Conservation (phyloP, 2,329 filamentous ascomycete genomes). For the Talaromyces sp. region DNA sequence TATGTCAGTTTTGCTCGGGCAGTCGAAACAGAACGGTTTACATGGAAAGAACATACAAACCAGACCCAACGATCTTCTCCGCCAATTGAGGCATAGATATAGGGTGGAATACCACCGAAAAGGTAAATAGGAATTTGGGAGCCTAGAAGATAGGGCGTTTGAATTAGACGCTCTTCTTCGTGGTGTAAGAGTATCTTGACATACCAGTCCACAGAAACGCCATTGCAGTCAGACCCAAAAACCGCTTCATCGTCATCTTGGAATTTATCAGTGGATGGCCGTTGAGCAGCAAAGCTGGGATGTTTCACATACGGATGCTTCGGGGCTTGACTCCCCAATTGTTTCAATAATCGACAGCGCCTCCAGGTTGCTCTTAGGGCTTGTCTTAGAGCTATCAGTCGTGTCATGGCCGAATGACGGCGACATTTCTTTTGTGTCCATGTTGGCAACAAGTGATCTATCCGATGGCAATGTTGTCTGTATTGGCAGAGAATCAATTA, state of each 20-base stretch:
- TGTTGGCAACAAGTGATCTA: background rate
- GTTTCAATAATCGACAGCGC: background rate
- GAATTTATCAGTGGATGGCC: conserved; percentile 17
- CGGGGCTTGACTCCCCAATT: background rate
- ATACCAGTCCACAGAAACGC: conserved; percentile 58
- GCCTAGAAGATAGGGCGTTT: background rate
- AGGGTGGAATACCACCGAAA: conserved; percentile 48
- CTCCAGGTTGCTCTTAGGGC: conserved; percentile 6
- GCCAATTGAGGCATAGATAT: conserved; percentile 57
- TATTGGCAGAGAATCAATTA: background rate
- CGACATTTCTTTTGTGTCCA: conserved; percentile 1
- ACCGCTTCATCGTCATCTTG: conserved; percentile 47
- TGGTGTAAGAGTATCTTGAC: background rate
- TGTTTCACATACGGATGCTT: conserved; percentile 3
- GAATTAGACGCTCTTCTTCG: background rate
- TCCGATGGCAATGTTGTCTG: background rate
- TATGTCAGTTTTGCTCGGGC: conserved; percentile 2
- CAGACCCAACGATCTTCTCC: conserved; percentile 58
- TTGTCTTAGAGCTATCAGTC: conserved; percentile 3
- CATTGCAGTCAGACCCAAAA: conserved; percentile 55
- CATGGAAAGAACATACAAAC: conserved; percentile 43
- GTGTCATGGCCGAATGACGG: conserved; percentile 1
- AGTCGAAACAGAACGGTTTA: too few relatives aligned
- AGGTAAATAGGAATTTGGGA: conserved; percentile 54
- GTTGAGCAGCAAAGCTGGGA: background rate